Conservation (phyloP, 2,329 filamentous ascomycete genomes). For the Aspergillus fructus region DNA sequence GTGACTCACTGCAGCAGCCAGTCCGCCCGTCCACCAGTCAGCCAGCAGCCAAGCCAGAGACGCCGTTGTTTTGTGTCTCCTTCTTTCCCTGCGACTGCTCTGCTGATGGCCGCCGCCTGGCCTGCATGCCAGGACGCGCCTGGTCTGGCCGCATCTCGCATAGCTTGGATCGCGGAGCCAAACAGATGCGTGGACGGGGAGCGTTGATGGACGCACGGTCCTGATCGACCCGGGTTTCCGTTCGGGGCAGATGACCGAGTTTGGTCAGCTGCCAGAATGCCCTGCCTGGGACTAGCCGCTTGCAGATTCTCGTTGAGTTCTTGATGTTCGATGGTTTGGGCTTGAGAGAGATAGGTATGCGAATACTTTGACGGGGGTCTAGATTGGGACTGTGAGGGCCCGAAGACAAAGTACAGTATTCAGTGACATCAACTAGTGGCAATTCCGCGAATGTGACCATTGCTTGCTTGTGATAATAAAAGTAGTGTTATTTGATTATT, state of each 20-base stretch:
- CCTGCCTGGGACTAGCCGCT: neutral
- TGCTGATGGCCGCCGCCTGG: neutral
- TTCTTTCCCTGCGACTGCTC: neutral
- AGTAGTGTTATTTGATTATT: neutral
- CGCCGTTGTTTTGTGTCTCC: slow-evolving; percentile 2
- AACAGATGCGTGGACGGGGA: neutral
- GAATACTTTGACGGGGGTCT: neutral
- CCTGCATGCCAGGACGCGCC: neutral
- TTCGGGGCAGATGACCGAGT: slow-evolving; percentile 2
- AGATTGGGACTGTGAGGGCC: neutral
- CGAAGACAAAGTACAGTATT: neutral
- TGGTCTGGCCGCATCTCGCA: neutral
- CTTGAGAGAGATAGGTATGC: neutral
- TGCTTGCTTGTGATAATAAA: neutral
- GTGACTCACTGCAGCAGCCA: neutral
- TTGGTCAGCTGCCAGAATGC: slow-evolving; percentile 7
- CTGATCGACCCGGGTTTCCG: slow-evolving; percentile 13
- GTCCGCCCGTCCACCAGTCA: too few relatives aligned
- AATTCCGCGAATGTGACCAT: neutral
- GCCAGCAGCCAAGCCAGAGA: neutral
- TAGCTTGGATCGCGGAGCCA: neutral
- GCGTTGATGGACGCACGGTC: slow-evolving; percentile 7
- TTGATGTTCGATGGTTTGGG: neutral
- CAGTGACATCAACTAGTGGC: neutral
- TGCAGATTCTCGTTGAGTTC: neutral